Percentiles rank a stretch among this genome's conserved stretches.
These are phyloP conservation scores for Sugiyamaella xylanicola DNA, from an alignment of 1,139 yeast genomes.

Conservation along the genomic window DNA sequence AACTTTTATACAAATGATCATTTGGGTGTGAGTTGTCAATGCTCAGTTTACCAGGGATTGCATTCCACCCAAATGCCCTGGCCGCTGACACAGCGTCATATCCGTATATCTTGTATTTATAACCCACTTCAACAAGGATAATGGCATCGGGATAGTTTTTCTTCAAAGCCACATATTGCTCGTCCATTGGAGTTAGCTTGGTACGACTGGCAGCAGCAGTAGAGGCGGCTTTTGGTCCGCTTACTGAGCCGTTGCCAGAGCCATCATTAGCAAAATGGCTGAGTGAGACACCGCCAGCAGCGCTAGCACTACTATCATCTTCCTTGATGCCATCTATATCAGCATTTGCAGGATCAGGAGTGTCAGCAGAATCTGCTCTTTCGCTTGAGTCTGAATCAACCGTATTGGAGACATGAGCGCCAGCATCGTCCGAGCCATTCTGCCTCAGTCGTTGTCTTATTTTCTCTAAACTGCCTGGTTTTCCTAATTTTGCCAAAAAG, in stretches of 20 bases:
- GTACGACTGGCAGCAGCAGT: neutral
- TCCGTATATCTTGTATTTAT: constrained; percentile 84
- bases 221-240: constrained; percentile 30
- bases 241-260: neutral
- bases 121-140: constrained; percentile 84
- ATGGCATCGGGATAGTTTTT: constrained; percentile 61
- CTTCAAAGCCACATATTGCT: constrained; percentile 71
- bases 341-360: too few relatives aligned
- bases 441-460: constrained; percentile 20
- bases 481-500: constrained; percentile 27
- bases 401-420: too few relatives aligned
- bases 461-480: constrained; percentile 31
- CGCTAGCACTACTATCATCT: constrained; percentile 16
- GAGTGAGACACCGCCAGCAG: neutral
- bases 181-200: constrained; percentile 73
- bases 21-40: constrained; percentile 50
- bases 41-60: constrained; percentile 64
- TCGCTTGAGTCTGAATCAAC: too few relatives aligned
- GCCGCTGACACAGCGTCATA: constrained; percentile 75
- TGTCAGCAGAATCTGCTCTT: too few relatives aligned
- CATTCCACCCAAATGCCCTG: constrained; percentile 65
- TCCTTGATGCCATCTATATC: too few relatives aligned
- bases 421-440: constrained; percentile 15
- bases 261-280: neutral
- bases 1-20: constrained; percentile 52